Evolutionary conservation across 179 eudicot genomes (phyloP).

Genomic region (Silene coronaria): DNA sequence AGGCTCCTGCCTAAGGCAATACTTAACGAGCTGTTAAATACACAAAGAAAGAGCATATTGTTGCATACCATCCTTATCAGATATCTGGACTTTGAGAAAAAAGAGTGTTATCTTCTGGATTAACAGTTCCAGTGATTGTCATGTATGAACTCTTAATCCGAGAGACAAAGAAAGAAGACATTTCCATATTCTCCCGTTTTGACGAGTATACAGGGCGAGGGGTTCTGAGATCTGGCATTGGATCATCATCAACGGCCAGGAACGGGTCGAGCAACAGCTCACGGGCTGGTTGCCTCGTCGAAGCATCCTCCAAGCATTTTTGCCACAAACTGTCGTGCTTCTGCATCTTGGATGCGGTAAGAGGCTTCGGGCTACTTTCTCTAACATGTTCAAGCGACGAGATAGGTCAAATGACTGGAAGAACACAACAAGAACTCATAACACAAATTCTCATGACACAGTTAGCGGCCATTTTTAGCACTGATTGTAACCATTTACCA

Average conservation of each 20-base stretch:
- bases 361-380: constrained; percentile 63
- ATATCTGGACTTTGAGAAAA: constrained; percentile 70
- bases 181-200: constrained; percentile 27
- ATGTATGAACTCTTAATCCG: constrained; percentile 49
- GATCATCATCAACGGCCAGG: constrained; percentile 36
- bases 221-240: constrained; percentile 9
- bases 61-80: constrained; percentile 56
- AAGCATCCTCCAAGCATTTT: constrained; percentile 55
- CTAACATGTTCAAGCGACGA: constrained; percentile 29
- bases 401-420: constrained; percentile 12
- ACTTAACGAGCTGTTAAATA: too few species aligned
- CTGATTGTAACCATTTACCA: background rate
- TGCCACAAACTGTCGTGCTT: constrained; percentile 52
- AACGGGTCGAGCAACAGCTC: constrained; percentile 67
- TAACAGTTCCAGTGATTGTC: constrained; percentile 82
- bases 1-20: too few species aligned
- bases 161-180: constrained; percentile 43
- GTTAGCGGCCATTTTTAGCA: background rate
- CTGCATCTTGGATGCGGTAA: constrained; percentile 42
- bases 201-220: constrained; percentile 28
- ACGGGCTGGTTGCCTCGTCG: constrained; percentile 58
- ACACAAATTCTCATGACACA: background rate
- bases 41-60: background rate
- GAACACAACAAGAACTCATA: background rate
- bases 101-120: constrained; percentile 63